Conservation (phyloP, 208 protist species). For the Trypanosoma vivax region DNA sequence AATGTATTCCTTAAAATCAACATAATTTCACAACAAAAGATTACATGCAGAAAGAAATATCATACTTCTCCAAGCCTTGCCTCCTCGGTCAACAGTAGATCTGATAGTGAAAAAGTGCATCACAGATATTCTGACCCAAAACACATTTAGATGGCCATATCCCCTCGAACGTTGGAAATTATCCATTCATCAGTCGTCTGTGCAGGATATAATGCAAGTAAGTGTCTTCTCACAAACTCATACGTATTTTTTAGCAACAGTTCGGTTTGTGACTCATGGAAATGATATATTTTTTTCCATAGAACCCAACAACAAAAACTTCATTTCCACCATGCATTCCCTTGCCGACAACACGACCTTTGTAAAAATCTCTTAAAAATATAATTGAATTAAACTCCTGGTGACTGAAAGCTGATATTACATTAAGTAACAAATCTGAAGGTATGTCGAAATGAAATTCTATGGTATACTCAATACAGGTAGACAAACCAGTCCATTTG, state of each 20-base stretch:
- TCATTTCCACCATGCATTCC: slow-evolving; percentile 13
- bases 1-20: slow-evolving; percentile 48
- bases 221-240: slow-evolving; percentile 18
- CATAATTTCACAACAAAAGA: slow-evolving; percentile 37
- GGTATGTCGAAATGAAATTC: slow-evolving; percentile 21
- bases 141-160: slow-evolving; percentile 12
- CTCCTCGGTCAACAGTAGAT: slow-evolving; percentile 49
- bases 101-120: slow-evolving; percentile 49
- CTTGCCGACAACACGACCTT: slow-evolving; percentile 31
- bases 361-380: slow-evolving; percentile 36
- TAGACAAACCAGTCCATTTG: slow-evolving; percentile 47
- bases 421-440: slow-evolving; percentile 21
- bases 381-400: slow-evolving; percentile 52
- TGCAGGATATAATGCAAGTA: slow-evolving; percentile 36
- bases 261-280: too few species aligned
- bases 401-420: slow-evolving; percentile 24
- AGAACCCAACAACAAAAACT: slow-evolving; percentile 32
- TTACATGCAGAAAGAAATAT: slow-evolving; percentile 49
- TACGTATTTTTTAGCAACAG: slow-evolving; percentile 44
- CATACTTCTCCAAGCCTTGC: slow-evolving; percentile 61
- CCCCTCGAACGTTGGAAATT: slow-evolving; percentile 38
- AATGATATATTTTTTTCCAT: slow-evolving; percentile 29
- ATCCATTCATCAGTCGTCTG: slow-evolving; percentile 30
- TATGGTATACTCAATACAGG: slow-evolving; percentile 39
- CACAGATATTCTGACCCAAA: slow-evolving; percentile 26